Evolutionary conservation across 192 early-diverging fungal species (phyloP).

Genomic region (Dissophora ornata): DNA sequence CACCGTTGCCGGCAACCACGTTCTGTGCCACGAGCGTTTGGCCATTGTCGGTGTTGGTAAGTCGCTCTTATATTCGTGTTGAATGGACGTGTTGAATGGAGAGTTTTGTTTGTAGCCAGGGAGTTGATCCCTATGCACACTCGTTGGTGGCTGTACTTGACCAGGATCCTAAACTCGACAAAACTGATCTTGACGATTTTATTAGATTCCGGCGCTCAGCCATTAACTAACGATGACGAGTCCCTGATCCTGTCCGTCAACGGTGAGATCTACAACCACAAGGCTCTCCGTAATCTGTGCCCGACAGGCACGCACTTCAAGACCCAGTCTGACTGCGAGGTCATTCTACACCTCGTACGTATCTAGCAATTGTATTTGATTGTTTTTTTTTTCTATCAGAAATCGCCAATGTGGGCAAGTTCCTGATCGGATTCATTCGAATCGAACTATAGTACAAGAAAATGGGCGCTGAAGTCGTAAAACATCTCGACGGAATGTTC

Average conservation of each 20-base stretch:
- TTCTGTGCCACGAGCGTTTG: constrained; percentile 96
- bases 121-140: too few relatives aligned
- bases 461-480: constrained; percentile 82
- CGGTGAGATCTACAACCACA: constrained; percentile 99
- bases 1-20: constrained; percentile 81
- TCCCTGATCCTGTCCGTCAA: constrained; percentile 91
- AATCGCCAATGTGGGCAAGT: too few relatives aligned
- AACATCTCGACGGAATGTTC: constrained; percentile 96
- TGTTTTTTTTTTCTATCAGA: too few relatives aligned
- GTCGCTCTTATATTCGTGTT: too few relatives aligned
- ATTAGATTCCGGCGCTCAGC: constrained; percentile 93
- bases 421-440: too few relatives aligned
- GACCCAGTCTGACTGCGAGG: constrained; percentile 98
- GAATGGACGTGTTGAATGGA: too few relatives aligned
- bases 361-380: too few relatives aligned
- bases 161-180: too few relatives aligned
- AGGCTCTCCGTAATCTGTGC: constrained; percentile 78
- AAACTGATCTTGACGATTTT: too few relatives aligned
- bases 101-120: too few relatives aligned
- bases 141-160: too few relatives aligned
- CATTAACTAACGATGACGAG: constrained; percentile 92
- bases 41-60: constrained; percentile 98
- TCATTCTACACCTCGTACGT: constrained; percentile 90
- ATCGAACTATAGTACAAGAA: constrained; percentile 94
- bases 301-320: constrained; percentile 82